Evolutionary conservation across 2,329 filamentous ascomycete species (phyloP).

Genomic region (Calonectria multiphialidica): DNA sequence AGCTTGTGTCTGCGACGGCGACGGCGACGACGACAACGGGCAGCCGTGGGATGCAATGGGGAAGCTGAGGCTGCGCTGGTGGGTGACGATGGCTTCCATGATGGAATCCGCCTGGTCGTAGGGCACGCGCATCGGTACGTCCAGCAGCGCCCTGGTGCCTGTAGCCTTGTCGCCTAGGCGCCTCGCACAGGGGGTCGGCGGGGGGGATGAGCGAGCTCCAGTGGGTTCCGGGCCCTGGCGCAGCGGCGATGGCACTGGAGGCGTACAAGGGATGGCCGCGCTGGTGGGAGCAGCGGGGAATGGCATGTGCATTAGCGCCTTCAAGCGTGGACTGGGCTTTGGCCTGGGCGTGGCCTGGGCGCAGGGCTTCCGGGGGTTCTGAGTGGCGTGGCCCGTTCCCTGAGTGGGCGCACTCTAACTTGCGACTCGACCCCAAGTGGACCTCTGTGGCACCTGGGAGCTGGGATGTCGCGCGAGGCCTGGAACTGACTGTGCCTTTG

Average conservation of each 20-base stretch:
- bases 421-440: background rate
- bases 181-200: background rate
- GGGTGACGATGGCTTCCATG: conserved; percentile 38
- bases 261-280: conserved; percentile 9
- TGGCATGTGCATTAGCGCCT: conserved; percentile 16
- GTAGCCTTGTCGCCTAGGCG: conserved; percentile 2
- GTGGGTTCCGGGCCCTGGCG: background rate
- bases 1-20: background rate
- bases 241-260: background rate
- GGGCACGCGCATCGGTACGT: conserved; percentile 5
- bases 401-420: background rate
- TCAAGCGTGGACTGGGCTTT: background rate
- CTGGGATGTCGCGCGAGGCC: background rate
- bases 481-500: background rate
- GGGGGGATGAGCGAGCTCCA: conserved; percentile 1
- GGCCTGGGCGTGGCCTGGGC: background rate
- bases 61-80: conserved; percentile 41
- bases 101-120: conserved; percentile 23
- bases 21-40: conserved; percentile 6
- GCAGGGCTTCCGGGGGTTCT: background rate
- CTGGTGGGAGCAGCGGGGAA: conserved; percentile 7
- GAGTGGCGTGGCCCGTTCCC: conserved; percentile 4
- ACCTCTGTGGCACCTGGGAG: background rate
- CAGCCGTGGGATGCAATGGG: conserved; percentile 37
- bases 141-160: background rate